Evolutionary conservation across 2,329 filamentous ascomycete species (phyloP), one percentile per base, ranked within the genome.

Genomic region (Cladosporium sp.): DNA sequence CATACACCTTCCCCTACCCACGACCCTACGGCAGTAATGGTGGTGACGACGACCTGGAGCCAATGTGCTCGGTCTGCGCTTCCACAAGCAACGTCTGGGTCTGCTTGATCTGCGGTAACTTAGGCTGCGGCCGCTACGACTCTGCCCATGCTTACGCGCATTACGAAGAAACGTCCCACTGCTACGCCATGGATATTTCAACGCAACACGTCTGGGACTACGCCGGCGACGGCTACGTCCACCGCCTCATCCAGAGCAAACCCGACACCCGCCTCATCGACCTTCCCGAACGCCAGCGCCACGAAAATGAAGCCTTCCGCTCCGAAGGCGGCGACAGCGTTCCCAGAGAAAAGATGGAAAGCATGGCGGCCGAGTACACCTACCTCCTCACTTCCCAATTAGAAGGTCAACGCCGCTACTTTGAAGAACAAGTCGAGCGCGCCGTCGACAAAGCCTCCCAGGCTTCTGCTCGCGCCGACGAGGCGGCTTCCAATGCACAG

Each of bases 141-240:
- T 94, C 92, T 0, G 95, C 93, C 0, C 93, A 98, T 74, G 93
- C 94, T 38, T 97, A 96, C 77, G 90, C 92, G 14, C 93, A 97
- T 78, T 97, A 92, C 87, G 93, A 96, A 78, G 86, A 92, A 65
- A 96, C 92, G 3, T 88, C 88, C 4, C 95, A 99, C 78, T 91
- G 91, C 69, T 99, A 97, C 76, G 91, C 93, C 30, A 91, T 99
- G 77, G 95, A 99, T 76, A 87, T 98, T 44, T 88, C 90, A 68
- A 96, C 93, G 0, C 94, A 99, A 77, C 90, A 97, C 72, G 93
- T 99, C 1, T 99, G 95, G 95, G 95, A 99, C 78, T 99, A 99
- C 70, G 92, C 92, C 0, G 93, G 92, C 4, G 95, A 99, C 75
- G 91, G 90, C 74, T 99, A 97, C 84, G 95, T 98, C 59, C 95